Conservation (phyloP, 169 alveolate species). For the Cryptosporidium sp. region DNA sequence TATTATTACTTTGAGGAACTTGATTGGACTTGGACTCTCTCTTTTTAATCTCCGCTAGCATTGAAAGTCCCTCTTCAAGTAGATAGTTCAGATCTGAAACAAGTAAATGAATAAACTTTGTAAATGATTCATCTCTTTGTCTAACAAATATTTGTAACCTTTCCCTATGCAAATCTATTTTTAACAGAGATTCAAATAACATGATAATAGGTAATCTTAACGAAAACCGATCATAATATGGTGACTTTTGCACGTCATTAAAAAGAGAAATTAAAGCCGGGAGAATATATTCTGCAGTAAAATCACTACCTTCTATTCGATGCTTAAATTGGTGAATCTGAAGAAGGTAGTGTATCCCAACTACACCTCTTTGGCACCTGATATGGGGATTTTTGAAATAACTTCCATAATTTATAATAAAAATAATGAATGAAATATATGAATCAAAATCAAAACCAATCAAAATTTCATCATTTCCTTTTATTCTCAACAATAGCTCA, state of each 20-base stretch:
- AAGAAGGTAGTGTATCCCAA: slow-evolving; percentile 80
- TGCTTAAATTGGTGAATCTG: slow-evolving; percentile 78
- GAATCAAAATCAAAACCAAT: slow-evolving; percentile 86
- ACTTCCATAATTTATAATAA: slow-evolving; percentile 83
- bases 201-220: slow-evolving; percentile 84
- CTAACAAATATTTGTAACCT: slow-evolving; percentile 81
- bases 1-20: neutral
- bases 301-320: slow-evolving; percentile 76
- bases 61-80: slow-evolving; percentile 89
- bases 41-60: slow-evolving; percentile 86
- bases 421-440: slow-evolving; percentile 83
- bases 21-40: slow-evolving; percentile 80
- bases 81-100: slow-evolving; percentile 87
- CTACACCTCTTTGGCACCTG: slow-evolving; percentile 85
- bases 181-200: slow-evolving; percentile 80
- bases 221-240: slow-evolving; percentile 83
- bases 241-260: slow-evolving; percentile 85
- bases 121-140: slow-evolving; percentile 83
- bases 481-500: slow-evolving; percentile 75
- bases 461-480: slow-evolving; percentile 76
- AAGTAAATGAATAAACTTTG: slow-evolving; percentile 88
- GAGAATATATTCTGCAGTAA: slow-evolving; percentile 78
- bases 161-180: slow-evolving; percentile 78
- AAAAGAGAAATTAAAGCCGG: slow-evolving; percentile 83
- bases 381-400: slow-evolving; percentile 85